phyloP scores from a whole-genome alignment of 352 stramenopile species.

The Phytophthora hybrid region DNA sequence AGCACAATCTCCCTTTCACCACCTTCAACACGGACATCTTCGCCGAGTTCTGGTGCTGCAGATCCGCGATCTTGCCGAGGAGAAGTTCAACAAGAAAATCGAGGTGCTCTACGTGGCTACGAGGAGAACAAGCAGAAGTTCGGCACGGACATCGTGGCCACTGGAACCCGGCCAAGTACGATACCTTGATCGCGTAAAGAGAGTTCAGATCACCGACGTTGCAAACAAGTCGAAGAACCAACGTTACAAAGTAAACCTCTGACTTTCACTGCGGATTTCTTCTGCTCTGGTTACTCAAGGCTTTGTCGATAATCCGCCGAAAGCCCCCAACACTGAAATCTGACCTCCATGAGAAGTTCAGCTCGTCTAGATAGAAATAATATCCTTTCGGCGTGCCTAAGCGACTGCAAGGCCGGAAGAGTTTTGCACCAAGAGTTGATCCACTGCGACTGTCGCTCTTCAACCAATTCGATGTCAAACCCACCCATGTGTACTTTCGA shows the following conservation, averaged over 20 bases:
- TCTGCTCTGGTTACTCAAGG: not conserved
- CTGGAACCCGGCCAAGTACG: conserved; percentile 29
- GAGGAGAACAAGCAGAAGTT: conserved; percentile 37
- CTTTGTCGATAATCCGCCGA: no score
- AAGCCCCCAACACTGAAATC: no score
- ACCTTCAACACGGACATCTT: conserved; percentile 1
- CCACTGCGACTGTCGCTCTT: not conserved
- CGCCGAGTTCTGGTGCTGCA: conserved; percentile 8
- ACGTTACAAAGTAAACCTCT: not conserved
- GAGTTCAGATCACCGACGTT: no score
- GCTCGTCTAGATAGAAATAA: not conserved
- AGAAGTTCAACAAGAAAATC: conserved; percentile 42
- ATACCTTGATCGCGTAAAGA: conserved; percentile 20
- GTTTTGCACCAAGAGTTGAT: not conserved
- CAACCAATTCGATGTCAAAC: not conserved
- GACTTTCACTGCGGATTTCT: not conserved
- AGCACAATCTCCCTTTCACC: not conserved
- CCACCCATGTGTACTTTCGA: not conserved
- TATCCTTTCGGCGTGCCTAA: not conserved
- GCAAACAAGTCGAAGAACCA: no score
- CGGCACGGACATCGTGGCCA: conserved; percentile 28
- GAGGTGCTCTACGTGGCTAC: conserved; percentile 27
- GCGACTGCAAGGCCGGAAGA: not conserved
- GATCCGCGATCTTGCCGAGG: conserved; percentile 23
- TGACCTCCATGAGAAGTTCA: not conserved